Evolutionary conservation across 2,329 filamentous ascomycete genomes (phyloP), one percentile per base, ranked within the genome.

Genomic region (Phoma sp.): DNA sequence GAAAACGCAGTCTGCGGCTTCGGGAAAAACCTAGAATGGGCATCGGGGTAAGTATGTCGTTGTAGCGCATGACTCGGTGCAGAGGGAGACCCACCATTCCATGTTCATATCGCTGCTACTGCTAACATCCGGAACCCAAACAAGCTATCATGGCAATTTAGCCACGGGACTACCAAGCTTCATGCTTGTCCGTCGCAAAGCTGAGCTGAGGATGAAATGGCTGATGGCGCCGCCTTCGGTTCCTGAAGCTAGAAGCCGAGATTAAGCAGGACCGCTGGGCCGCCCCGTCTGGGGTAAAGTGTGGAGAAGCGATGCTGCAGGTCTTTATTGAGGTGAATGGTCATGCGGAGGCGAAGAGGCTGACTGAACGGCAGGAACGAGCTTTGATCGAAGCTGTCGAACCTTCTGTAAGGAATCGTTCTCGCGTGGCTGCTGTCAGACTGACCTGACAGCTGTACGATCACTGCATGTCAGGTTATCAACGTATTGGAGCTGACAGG

Each of bases 211-310:
- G 4, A 41, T 30, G 4, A 38, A n/a, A 41, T 30, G 27, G 9
- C 22, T 24, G 36, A 41, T 48, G 39, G 45, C 52, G 46, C 24
- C 22, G 27, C 24, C 38, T 33, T 47, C 46, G 43, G 52, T 56
- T 56, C 52, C 52, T 56, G 52, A 23, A 56, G 52, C 47, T 51
- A 51, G 42, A 51, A 51, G 52, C 52, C 52, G 47, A 56, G 46
- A 56, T 56, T 56, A 47, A 56, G 37, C 47, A 56, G 52, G 47
- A 47, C 52, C 52, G 47, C 47, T 51, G 47, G 43, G 52, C 52
- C 52, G 52, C 43, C 38, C 47, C 52, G 47, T 56, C 52, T 51
- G 52, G 47, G 52, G 52, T 56, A 56, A 56, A 51, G 47, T 56
- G 47, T 56, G 52, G 52, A 56, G 52, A 56, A 51, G 47, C 52